phyloP scores from a whole-genome alignment of 352 stramenopile genomes.

The Globisporangium ultimum region DNA sequence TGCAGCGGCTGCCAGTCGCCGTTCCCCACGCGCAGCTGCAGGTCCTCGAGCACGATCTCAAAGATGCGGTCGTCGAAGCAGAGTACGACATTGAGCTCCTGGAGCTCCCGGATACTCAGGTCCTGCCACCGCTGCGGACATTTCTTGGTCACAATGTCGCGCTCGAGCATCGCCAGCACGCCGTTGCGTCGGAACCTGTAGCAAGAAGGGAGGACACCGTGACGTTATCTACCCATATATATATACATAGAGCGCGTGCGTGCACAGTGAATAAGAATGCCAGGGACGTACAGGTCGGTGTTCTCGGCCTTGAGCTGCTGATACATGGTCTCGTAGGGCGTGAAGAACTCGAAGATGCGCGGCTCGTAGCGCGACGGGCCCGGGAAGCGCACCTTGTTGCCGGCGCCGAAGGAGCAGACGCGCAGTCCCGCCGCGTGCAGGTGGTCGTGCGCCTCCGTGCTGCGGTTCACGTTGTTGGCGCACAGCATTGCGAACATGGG shows the following conservation, averaged over 20 bases:
- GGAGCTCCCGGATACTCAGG: slow-evolving; percentile 63
- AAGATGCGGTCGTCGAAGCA: slow-evolving; percentile 91
- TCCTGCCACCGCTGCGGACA: slow-evolving; percentile 87
- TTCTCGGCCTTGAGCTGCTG: slow-evolving; percentile 77
- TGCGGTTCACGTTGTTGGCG: slow-evolving; percentile 90
- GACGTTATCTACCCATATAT: neutral
- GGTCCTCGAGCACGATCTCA: slow-evolving; percentile 81
- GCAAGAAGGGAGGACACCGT: no score
- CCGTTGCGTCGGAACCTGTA: slow-evolving; percentile 76
- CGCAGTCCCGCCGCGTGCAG: slow-evolving; percentile 71
- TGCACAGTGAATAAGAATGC: no score
- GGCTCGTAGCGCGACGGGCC: slow-evolving; percentile 69
- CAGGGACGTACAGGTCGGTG: slow-evolving; percentile 44
- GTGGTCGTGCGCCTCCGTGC: slow-evolving; percentile 86
- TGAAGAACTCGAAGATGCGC: slow-evolving; percentile 87
- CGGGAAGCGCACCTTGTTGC: slow-evolving; percentile 85
- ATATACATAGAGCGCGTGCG: no score
- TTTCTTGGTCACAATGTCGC: slow-evolving; percentile 84
- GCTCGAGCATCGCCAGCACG: slow-evolving; percentile 84
- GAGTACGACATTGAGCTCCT: slow-evolving; percentile 80
- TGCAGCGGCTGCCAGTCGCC: slow-evolving; percentile 66
- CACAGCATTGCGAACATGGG: slow-evolving; percentile 87
- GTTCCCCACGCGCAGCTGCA: slow-evolving; percentile 55
- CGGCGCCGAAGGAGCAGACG: slow-evolving; percentile 82
- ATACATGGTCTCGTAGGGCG: slow-evolving; percentile 86